phyloP scores from a whole-genome alignment of 2,329 filamentous ascomycete species.

The Ceratocystis cubensis region DNA sequence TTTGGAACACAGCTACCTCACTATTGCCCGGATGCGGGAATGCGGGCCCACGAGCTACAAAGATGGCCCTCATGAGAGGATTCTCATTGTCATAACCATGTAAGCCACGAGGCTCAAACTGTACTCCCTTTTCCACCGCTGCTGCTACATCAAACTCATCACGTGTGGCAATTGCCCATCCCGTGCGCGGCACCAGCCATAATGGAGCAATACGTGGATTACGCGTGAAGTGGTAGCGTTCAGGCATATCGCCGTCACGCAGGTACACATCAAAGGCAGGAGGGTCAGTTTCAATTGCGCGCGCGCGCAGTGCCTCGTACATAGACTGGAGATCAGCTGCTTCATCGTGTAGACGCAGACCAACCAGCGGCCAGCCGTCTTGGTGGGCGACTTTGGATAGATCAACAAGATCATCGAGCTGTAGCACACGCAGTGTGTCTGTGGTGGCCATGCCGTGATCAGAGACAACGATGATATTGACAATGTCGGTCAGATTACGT shows the following conservation, averaged over 20 bases:
- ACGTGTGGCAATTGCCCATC: slow-evolving; percentile 80
- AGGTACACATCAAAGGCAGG: slow-evolving; percentile 78
- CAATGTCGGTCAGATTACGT: slow-evolving; percentile 75
- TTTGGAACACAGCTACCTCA: slow-evolving; percentile 72
- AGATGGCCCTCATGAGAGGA: slow-evolving; percentile 91
- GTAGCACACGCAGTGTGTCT: slow-evolving; percentile 63
- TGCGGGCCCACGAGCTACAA: slow-evolving; percentile 79
- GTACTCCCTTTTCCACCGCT: slow-evolving; percentile 30
- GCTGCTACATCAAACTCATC: slow-evolving; percentile 57
- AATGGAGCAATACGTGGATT: slow-evolving; percentile 85
- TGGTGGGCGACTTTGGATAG: slow-evolving; percentile 63
- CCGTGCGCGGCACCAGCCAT: slow-evolving; percentile 85
- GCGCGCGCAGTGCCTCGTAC: slow-evolving; percentile 38
- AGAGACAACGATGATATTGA: slow-evolving; percentile 92
- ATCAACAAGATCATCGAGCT: slow-evolving; percentile 82
- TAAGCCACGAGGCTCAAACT: slow-evolving; percentile 70
- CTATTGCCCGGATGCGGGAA: slow-evolving; percentile 80
- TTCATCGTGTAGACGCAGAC: slow-evolving; percentile 64
- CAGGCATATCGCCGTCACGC: slow-evolving; percentile 75
- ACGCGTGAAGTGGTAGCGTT: slow-evolving; percentile 77
- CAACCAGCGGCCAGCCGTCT: slow-evolving; percentile 90
- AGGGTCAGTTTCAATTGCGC: slow-evolving; percentile 37
- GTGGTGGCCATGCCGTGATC: slow-evolving; percentile 98
- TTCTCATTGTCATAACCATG: slow-evolving; percentile 95
- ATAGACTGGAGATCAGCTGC: slow-evolving; percentile 48